Evolutionary conservation across 1,284 basidiomycete species (phyloP).

Genomic region (Wallemia mellicola): DNA sequence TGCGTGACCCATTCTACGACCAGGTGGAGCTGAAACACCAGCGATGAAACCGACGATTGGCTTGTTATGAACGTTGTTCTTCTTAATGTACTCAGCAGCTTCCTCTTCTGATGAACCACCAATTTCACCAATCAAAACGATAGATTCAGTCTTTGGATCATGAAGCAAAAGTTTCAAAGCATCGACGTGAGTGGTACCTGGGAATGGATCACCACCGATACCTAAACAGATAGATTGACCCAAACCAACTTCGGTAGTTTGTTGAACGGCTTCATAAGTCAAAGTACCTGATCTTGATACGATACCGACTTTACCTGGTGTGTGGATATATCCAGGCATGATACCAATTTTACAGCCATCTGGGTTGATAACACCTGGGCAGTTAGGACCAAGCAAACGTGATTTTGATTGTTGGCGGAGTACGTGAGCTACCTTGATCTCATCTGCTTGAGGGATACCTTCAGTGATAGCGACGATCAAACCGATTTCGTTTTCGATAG

Average conservation of each 20-base stretch:
- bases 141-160: constrained; percentile 64
- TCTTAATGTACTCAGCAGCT: constrained; percentile 60
- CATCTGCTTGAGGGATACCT: constrained; percentile 83
- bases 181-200: constrained; percentile 81
- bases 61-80: constrained; percentile 74
- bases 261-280: constrained; percentile 71
- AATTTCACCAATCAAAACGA: constrained; percentile 96
- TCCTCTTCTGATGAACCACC: constrained; percentile 99
- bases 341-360: constrained; percentile 99
- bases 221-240: constrained; percentile 92
- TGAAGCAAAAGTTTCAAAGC: constrained; percentile 88
- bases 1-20: constrained; percentile 92
- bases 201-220: constrained; percentile 98
- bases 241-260: constrained; percentile 83
- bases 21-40: constrained; percentile 85
- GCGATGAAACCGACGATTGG: constrained; percentile 97
- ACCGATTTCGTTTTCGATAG: constrained; percentile 86
- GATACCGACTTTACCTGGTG: constrained; percentile 77
- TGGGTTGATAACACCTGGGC: constrained; percentile 91
- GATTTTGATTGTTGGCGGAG: constrained; percentile 81
- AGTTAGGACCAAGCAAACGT: constrained; percentile 85
- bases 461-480: constrained; percentile 92
- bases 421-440: constrained; percentile 77
- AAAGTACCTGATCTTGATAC: constrained; percentile 88
- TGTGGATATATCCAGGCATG: constrained; percentile 45